Percentiles rank a stretch among this genome's conserved stretches.
Evolutionary conservation across 257 asterid species (phyloP).

Genomic region (Scutellaria baicalensis): DNA sequence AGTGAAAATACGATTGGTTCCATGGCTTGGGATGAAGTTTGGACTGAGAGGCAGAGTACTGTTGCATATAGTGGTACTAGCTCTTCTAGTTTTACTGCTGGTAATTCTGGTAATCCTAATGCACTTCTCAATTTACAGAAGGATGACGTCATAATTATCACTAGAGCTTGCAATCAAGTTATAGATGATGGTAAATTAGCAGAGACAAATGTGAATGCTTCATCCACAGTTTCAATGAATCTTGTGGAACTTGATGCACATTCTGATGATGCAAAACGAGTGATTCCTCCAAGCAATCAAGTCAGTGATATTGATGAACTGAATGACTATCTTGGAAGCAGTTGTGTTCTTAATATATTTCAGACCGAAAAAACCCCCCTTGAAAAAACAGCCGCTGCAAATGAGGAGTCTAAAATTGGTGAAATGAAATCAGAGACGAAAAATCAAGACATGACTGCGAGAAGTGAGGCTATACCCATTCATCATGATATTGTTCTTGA

Average conservation of each 20-base stretch:
- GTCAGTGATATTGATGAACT: slow-evolving; percentile 34
- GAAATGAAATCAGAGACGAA: slow-evolving; percentile 21
- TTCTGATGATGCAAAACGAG: slow-evolving; percentile 19
- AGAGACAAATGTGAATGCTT: neutral
- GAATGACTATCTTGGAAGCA: slow-evolving; percentile 33
- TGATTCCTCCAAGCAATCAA: slow-evolving; percentile 25
- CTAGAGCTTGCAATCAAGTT: slow-evolving; percentile 14
- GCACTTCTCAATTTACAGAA: slow-evolving; percentile 4
- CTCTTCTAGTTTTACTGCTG: slow-evolving; percentile 18
- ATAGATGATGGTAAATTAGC: slow-evolving; percentile 18
- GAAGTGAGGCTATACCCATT: slow-evolving; percentile 20
- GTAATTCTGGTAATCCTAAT: slow-evolving; percentile 11
- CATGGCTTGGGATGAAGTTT: slow-evolving; percentile 27
- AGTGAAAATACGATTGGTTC: slow-evolving; percentile 26
- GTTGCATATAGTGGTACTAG: slow-evolving; percentile 18
- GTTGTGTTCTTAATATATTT: slow-evolving; percentile 24
- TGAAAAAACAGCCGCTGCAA: neutral
- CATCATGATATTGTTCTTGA: slow-evolving; percentile 16
- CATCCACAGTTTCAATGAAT: slow-evolving; percentile 12
- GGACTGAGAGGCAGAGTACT: slow-evolving; percentile 14
- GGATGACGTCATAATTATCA: slow-evolving; percentile 15
- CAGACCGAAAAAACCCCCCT: slow-evolving; percentile 26
- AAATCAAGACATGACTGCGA: slow-evolving; percentile 15
- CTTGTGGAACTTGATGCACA: slow-evolving; percentile 19
- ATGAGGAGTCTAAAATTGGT: slow-evolving; percentile 13